Base-by-base conservation (phyloP, 495 filamentous ascomycete genomes). In the Baudoinia panamericana region DNA sequence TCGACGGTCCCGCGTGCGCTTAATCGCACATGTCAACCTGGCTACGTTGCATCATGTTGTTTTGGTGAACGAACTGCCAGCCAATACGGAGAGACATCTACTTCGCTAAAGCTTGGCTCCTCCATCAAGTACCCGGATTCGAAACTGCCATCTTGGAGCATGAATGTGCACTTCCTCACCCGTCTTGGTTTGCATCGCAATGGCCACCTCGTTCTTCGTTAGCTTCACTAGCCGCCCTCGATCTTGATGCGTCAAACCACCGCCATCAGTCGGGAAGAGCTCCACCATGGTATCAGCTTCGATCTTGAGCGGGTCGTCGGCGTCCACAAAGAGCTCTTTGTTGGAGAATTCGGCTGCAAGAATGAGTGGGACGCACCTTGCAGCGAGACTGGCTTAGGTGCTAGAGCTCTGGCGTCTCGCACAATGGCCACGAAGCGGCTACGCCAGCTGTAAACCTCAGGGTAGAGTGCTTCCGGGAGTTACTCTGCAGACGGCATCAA, bases 201-300 rank as follows among this genome's bases (percentile, higher is more conserved):
- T 53, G 2, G 75, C 67, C 3, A 75, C 57, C 60, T 75, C 66
- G 23, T 59, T 53, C 15, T 50, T 48, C 35, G 57, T 64, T 29
- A 78, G 30, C 18, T 53, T 60, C 13, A 73, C 60, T 44, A 77
- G 45, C 30, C 35, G 56, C 0, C 74, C 75, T 8, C 49, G 42
- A 53, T 80, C 77, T 39, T 64, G 65, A 48, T 72, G 62, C 8
- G 29, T 58, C 30, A 57, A 66, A 7, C 75, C 77, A 8, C 75
- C 77, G 19, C 63, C 66, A 47, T 78, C 73, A 8, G 62, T 67
- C 5, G 74, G 73, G 58, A 65, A 71, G 35, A 77, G 46, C 51
- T 69, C 59, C 10, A 78, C 64, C 37, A 55, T 30, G 12, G 58
- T 46, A 1, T 72, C 72, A 48, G 65, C 65, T 39, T 53, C 53